Evolutionary conservation across 805 yeast species (phyloP).

Genomic region (Cyberlindnera nakhonratchasimensis): DNA sequence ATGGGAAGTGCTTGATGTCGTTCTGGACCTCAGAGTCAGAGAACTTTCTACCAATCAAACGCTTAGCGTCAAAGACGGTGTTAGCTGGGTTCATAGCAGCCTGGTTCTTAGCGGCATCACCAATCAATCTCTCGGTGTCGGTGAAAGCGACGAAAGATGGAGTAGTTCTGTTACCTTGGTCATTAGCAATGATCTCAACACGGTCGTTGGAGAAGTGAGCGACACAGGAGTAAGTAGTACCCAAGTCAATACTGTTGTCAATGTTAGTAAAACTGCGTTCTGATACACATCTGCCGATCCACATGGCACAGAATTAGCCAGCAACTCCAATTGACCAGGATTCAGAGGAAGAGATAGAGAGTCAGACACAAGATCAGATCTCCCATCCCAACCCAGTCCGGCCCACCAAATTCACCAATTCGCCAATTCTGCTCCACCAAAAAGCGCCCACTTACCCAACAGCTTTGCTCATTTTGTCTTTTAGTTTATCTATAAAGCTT

Average conservation of each 20-base stretch:
- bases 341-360: too few relatives aligned
- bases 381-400: too few relatives aligned
- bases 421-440: neutral
- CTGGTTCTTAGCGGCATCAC: conserved; percentile 98
- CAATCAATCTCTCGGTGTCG: conserved; percentile 90
- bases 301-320: too few relatives aligned
- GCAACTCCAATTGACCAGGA: too few relatives aligned
- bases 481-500: neutral
- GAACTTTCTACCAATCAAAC: conserved; percentile 90
- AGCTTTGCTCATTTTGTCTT: conserved; percentile 36
- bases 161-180: conserved; percentile 97
- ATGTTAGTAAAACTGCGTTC: conserved; percentile 10
- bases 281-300: too few relatives aligned
- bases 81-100: conserved; percentile 95
- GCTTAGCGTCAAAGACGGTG: conserved; percentile 89
- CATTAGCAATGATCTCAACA: conserved; percentile 95
- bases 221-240: conserved; percentile 69
- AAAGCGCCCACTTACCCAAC: conserved; percentile 45
- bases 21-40: conserved; percentile 71
- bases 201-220: conserved; percentile 90
- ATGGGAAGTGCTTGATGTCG: conserved; percentile 85
- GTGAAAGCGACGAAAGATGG: conserved; percentile 97
- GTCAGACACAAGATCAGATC: too few relatives aligned
- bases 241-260: conserved; percentile 30
- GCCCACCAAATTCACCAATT: neutral